Conservation (phyloP, 352 stramenopile genomes). For the Phytophthora cactorum region DNA sequence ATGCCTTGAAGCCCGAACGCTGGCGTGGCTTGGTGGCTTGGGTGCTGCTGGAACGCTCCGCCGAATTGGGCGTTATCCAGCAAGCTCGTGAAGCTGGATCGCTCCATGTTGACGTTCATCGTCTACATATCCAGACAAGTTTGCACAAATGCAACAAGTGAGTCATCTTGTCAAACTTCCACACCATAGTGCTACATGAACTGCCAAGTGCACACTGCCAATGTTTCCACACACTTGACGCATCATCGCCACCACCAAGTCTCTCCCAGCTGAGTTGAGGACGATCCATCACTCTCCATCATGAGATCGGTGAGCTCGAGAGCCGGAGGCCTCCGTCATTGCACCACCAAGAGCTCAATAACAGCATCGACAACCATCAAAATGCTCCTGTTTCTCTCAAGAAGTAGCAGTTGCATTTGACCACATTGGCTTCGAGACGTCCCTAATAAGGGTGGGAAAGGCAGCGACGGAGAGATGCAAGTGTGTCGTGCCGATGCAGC, state of each 20-base stretch:
- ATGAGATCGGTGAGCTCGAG: constrained; percentile 19
- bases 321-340: constrained; percentile 21
- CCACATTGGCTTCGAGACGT: constrained; percentile 1
- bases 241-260: constrained; percentile 4
- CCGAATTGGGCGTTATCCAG: constrained; percentile 40
- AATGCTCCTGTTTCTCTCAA: constrained; percentile 18
- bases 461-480: constrained; percentile 25
- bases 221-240: background rate
- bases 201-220: background rate
- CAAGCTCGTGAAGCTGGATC: constrained; percentile 37
- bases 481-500: constrained; percentile 7
- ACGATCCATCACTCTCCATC: constrained; percentile 16
- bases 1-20: constrained; percentile 33
- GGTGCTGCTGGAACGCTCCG: constrained; percentile 30
- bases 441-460: constrained; percentile 12
- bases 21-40: constrained; percentile 29
- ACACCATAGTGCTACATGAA: background rate
- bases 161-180: constrained; percentile 23
- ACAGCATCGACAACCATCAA: constrained; percentile 12
- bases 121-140: constrained; percentile 38
- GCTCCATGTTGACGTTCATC: constrained; percentile 55
- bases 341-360: constrained; percentile 7
- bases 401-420: background rate
- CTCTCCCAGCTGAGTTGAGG: constrained; percentile 7
- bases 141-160: constrained; percentile 37